Conservation (phyloP, 2,329 filamentous ascomycete genomes). For the Aspergillus pseudoviridinutans region DNA sequence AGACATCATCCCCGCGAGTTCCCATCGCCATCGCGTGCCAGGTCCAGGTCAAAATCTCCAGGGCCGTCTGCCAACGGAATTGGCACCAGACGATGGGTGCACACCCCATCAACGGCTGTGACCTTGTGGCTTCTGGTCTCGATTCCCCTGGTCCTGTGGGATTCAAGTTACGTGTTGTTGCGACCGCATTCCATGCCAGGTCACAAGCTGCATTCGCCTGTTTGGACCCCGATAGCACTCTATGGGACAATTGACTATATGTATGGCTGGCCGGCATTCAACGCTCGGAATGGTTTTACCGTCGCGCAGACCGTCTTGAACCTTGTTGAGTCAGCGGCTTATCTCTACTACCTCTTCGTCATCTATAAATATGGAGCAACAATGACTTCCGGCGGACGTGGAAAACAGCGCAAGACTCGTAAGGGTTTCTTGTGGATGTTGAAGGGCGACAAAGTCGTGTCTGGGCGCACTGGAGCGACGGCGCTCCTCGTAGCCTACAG, state of each 20-base stretch:
- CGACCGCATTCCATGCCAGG: constrained; percentile 80
- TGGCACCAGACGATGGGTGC: constrained; percentile 45
- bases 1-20: constrained; percentile 53
- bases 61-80: constrained; percentile 16
- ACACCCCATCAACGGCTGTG: constrained; percentile 57
- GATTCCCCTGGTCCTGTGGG: constrained; percentile 76
- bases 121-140: constrained; percentile 71
- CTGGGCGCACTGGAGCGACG: constrained; percentile 49
- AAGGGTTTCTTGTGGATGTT: constrained; percentile 43
- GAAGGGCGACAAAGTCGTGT: constrained; percentile 48
- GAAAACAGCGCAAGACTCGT: constrained; percentile 22
- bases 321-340: constrained; percentile 62
- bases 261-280: constrained; percentile 72
- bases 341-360: constrained; percentile 58
- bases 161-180: constrained; percentile 71
- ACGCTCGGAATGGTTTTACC: constrained; percentile 69
- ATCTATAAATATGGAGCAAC: constrained; percentile 43
- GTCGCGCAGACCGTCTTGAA: constrained; percentile 70
- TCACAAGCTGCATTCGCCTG: constrained; percentile 64
- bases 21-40: constrained; percentile 30
- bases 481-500: constrained; percentile 58
- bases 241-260: constrained; percentile 77
- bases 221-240: constrained; percentile 74
- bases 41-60: constrained; percentile 17
- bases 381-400: constrained; percentile 18